Conservation (phyloP, 1,139 yeast genomes). For the Debaryomyces sp. region DNA sequence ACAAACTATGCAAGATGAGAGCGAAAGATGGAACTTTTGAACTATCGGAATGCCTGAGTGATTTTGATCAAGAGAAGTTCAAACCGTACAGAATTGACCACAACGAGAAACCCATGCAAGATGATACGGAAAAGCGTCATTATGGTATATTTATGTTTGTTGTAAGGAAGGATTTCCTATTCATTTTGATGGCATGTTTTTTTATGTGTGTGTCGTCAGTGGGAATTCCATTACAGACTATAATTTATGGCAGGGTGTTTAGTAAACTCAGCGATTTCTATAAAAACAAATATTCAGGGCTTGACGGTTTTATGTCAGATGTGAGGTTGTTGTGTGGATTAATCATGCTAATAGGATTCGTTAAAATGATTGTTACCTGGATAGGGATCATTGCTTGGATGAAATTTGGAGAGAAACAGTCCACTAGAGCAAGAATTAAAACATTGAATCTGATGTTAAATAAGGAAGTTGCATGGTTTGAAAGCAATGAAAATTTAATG, state of each 20-base stretch:
- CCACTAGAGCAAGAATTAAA: constrained; percentile 52
- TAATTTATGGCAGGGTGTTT: constrained; percentile 69
- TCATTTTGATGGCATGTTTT: constrained; percentile 24
- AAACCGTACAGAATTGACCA: neutral
- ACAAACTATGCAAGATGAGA: neutral
- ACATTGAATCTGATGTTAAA: constrained; percentile 42
- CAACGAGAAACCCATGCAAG: neutral
- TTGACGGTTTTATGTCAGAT: constrained; percentile 40
- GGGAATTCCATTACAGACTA: constrained; percentile 64
- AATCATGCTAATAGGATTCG: constrained; percentile 60
- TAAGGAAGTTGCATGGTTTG: constrained; percentile 61
- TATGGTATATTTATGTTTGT: constrained; percentile 31
- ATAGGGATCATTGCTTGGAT: constrained; percentile 64
- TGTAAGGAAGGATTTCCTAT: constrained; percentile 23
- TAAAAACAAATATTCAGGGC: constrained; percentile 25
- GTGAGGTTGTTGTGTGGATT: constrained; percentile 54
- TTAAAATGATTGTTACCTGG: constrained; percentile 55
- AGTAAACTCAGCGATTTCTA: constrained; percentile 46
- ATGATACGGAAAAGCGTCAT: neutral
- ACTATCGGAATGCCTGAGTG: constrained; percentile 7
- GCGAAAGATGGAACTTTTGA: neutral
- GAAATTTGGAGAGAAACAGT: constrained; percentile 73
- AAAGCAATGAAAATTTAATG: constrained; percentile 50
- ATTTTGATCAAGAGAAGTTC: constrained; percentile 10
- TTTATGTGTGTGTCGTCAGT: constrained; percentile 45